phyloP scores from a whole-genome alignment of 2,329 filamentous ascomycete species.

The Neofusicoccum ribis region DNA sequence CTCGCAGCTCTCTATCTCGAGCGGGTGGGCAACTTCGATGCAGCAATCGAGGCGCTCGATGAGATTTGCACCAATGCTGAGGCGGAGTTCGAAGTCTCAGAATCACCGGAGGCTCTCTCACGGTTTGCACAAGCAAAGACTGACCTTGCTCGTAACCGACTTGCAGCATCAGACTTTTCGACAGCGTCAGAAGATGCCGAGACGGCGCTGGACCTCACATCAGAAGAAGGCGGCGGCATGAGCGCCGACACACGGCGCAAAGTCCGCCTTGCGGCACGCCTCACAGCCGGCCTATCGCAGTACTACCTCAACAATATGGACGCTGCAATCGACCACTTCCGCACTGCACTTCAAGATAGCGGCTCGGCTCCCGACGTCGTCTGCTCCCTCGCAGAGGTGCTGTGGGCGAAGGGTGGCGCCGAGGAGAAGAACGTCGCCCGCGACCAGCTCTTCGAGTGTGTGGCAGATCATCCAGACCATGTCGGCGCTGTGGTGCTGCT shows the following conservation, averaged over 20 bases:
- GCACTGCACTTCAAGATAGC: conserved; percentile 75
- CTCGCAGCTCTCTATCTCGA: conserved; percentile 80
- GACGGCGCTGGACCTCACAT: conserved; percentile 74
- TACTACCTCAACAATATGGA: conserved; percentile 69
- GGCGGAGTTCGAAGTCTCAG: conserved; percentile 78
- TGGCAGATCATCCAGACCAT: conserved; percentile 73
- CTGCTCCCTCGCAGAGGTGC: conserved; percentile 83
- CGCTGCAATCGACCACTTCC: conserved; percentile 75
- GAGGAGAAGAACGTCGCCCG: conserved; percentile 74
- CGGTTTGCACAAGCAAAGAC: conserved; percentile 80
- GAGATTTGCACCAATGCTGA: conserved; percentile 71
- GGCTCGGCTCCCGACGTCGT: conserved; percentile 76
- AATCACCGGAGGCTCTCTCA: conserved; percentile 71
- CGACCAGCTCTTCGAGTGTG: conserved; percentile 75
- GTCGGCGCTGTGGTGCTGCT: conserved; percentile 78
- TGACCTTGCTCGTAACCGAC: conserved; percentile 80
- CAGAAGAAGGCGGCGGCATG: conserved; percentile 68
- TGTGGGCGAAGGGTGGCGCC: conserved; percentile 85
- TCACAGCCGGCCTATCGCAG: conserved; percentile 81
- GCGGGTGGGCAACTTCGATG: conserved; percentile 67
- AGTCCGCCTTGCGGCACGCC: conserved; percentile 77
- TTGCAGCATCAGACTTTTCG: conserved; percentile 66
- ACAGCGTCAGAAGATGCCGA: conserved; percentile 78
- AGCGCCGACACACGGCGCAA: conserved; percentile 65
- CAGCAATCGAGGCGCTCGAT: conserved; percentile 65